Percentiles rank a stretch among this genome's conserved stretches.
Conservation (phyloP, 176 grass and related monocot genomes). For the Aegilops bicornis region DNA sequence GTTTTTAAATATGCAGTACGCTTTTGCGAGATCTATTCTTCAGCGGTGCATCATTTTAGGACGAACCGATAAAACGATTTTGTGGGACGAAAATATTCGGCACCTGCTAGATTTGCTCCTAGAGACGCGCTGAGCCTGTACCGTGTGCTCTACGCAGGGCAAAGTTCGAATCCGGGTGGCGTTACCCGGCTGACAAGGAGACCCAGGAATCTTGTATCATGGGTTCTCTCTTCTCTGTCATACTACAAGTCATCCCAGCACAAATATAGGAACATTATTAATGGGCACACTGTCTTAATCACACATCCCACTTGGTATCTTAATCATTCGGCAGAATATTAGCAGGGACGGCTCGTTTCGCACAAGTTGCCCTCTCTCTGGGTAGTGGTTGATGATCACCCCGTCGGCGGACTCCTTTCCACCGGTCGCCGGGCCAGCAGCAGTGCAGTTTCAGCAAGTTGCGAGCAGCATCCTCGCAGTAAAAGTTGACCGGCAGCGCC, state of each 20-base stretch:
- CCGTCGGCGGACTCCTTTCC: background rate
- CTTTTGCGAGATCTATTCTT: no score
- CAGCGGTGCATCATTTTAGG: no score
- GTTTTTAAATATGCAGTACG: no score
- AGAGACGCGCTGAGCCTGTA: no score
- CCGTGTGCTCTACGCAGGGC: no score
- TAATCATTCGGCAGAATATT: background rate
- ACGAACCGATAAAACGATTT: no score
- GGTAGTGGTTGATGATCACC: background rate
- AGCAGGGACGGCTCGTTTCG: background rate
- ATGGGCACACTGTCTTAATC: background rate
- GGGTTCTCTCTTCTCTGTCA: background rate
- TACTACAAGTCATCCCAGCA: background rate
- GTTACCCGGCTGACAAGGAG: background rate
- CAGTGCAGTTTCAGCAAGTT: background rate
- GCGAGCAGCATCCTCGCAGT: background rate
- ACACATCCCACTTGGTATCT: background rate
- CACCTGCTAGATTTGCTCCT: no score
- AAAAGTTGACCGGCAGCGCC: background rate
- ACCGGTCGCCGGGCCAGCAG: background rate
- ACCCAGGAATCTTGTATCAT: background rate
- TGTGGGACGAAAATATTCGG: no score
- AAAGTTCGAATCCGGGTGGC: background rate
- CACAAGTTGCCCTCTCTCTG: background rate
- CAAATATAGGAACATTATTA: background rate